Percentiles rank a stretch among this genome's conserved stretches.
Evolutionary conservation across 768 basidiomycete genomes (phyloP).

Genomic region (Leccinum arenicola): DNA sequence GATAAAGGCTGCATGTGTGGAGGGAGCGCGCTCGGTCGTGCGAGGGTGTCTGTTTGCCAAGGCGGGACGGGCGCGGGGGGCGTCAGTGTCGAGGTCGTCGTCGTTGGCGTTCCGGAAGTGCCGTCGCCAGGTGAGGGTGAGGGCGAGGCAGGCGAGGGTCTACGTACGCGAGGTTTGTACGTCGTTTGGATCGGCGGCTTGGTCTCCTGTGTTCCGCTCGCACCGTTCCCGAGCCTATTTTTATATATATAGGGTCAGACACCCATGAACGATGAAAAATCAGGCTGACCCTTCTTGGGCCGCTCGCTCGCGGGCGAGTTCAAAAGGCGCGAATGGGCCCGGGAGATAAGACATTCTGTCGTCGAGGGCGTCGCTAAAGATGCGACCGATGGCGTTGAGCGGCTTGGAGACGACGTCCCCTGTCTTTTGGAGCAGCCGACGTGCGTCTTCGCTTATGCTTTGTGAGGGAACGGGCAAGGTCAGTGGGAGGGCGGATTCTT

Average conservation of each 20-base stretch:
- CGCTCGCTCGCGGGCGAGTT: constrained; percentile 53
- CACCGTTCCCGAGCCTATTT: constrained; percentile 31
- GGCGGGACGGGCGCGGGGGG: constrained; percentile 7
- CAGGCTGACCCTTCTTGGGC: constrained; percentile 36
- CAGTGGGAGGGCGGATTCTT: constrained; percentile 85
- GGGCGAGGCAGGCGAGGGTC: constrained; percentile 43
- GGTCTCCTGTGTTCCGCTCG: constrained; percentile 37
- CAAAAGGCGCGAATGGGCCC: constrained; percentile 68
- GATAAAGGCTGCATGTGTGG: constrained; percentile 25
- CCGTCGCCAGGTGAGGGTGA: constrained; percentile 24
- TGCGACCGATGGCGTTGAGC: constrained; percentile 82
- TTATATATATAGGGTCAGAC: neutral
- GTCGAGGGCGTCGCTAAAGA: constrained; percentile 83
- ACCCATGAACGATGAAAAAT: neutral
- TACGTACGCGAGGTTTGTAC: constrained; percentile 70
- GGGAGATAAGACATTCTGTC: constrained; percentile 63
- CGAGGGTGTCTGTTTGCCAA: neutral
- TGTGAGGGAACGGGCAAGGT: constrained; percentile 50
- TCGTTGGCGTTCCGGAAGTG: constrained; percentile 33
- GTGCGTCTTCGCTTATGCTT: constrained; percentile 62
- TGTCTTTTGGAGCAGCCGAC: constrained; percentile 81
- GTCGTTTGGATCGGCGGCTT: constrained; percentile 54
- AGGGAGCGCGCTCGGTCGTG: constrained; percentile 20
- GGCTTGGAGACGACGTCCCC: constrained; percentile 90
- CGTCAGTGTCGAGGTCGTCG: neutral